Conservation (phyloP, 2,329 filamentous ascomycete species). For the Coniochaeta prunicola region DNA sequence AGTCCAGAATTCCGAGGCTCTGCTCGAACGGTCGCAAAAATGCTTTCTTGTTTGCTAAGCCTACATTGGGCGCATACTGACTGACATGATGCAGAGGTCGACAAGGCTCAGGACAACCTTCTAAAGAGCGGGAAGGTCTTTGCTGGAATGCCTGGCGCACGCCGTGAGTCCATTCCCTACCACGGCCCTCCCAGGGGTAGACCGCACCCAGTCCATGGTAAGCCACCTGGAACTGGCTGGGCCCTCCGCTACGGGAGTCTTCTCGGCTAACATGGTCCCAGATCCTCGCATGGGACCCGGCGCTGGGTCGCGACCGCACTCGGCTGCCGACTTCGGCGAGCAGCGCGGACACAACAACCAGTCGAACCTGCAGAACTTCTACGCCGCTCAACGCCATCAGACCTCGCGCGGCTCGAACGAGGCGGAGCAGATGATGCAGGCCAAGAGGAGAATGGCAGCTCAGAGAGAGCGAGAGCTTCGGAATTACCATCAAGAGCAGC, state of each 20-base stretch:
- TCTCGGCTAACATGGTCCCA: slow-evolving; percentile 26
- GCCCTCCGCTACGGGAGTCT: slow-evolving; percentile 10
- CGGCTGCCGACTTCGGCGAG: slow-evolving; percentile 75
- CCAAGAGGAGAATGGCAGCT: slow-evolving; percentile 97
- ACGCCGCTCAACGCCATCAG: slow-evolving; percentile 88
- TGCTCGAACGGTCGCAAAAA: too few species aligned
- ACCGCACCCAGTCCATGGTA: slow-evolving; percentile 53
- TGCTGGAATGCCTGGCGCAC: slow-evolving; percentile 47
- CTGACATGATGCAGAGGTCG: slow-evolving; percentile 64
- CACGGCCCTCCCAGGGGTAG: slow-evolving; percentile 40
- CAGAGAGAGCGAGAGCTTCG: slow-evolving; percentile 98
- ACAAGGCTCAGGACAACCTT: slow-evolving; percentile 90
- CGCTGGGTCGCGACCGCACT: slow-evolving; percentile 68
- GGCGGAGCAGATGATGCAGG: slow-evolving; percentile 97
- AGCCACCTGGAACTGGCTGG: slow-evolving; percentile 24
- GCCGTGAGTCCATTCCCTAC: slow-evolving; percentile 74
- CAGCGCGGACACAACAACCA: slow-evolving; percentile 64
- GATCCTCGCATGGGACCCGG: slow-evolving; percentile 64
- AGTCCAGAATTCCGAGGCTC: neutral
- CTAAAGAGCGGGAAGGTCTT: slow-evolving; percentile 96
- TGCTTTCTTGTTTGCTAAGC: too few species aligned
- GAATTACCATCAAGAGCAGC: slow-evolving; percentile 99
- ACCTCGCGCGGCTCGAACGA: slow-evolving; percentile 76
- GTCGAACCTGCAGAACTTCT: slow-evolving; percentile 86
- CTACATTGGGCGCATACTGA: slow-evolving; percentile 9